Evolutionary conservation across 2,329 filamentous ascomycete species (phyloP), one percentile per base, ranked within the genome.

Genomic region (Exophiala lecanii-corni): DNA sequence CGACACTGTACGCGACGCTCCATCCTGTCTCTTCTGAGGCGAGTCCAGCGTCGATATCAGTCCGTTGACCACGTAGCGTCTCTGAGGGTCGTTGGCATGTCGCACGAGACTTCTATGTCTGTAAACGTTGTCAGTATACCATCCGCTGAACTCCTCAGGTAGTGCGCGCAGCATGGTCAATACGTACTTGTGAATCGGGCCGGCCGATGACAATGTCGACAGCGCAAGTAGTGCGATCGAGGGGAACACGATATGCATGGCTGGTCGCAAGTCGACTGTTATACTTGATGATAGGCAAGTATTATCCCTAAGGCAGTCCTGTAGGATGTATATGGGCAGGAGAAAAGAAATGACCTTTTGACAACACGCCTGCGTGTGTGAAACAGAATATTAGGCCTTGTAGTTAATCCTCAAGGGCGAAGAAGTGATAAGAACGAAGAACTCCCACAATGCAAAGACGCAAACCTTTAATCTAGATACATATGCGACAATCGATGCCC

Each of bases 171-270:
- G n/a, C 25, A 26, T 7, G 36, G 6, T 16, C 21, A 19, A 16
- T 13, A 43, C 47, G 32, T 28, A 50, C 50, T 41, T 47, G 25
- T 46, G 35, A 25, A 56, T 51, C 39, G 52, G 54, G 9, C 54
- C 52, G 37, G 54, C 54, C 46, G 44, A 52, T 5, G 32, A 39
- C 13, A 41, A 31, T 23, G 45, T 42, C 16, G 39, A 39, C 12
- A 51, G 26, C 20, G 36, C 9, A n/a, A 47, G 30, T 17, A 56
- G 31, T 9, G 39, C 13, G 7, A 47, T 5, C 12, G 21, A 23
- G 17, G 30, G 31, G 18, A 41, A 7, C 13, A 36, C 13, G 20
- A 44, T 15, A 19, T 45, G 41, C 47, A 52, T 52, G n/a, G 18
- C 30, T 23, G n/a, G n/a, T n/a, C n/a, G n/a, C n/a, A n/a, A n/a